These are phyloP conservation scores for Calonectria crousiana DNA, from an alignment of 2,329 filamentous ascomycete genomes.

Conservation along the genomic window DNA sequence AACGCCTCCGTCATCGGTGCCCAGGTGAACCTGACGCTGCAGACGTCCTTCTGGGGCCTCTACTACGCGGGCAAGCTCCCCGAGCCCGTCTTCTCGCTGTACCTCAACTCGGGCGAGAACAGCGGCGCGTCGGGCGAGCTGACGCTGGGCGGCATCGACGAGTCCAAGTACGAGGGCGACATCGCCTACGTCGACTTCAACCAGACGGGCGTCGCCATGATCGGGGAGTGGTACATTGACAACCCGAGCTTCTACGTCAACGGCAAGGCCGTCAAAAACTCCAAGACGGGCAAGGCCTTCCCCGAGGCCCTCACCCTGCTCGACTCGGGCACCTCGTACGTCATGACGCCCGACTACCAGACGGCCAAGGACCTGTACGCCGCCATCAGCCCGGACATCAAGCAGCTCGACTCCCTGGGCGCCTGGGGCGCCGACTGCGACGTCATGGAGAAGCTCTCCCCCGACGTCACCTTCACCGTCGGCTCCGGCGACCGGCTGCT, in stretches of 20 bases:
- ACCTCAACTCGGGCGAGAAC: conserved; percentile 35
- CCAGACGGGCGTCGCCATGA: conserved; percentile 25
- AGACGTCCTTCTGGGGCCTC: conserved; percentile 46
- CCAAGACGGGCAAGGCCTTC: conserved; percentile 27
- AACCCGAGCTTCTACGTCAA: conserved; percentile 43
- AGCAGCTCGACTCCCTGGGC: conserved; percentile 45
- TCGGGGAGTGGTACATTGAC: conserved; percentile 43
- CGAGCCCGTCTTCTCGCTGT: conserved; percentile 45
- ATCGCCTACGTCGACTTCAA: conserved; percentile 44
- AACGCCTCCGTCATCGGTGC: conserved; percentile 27
- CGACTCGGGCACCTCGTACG: conserved; percentile 48
- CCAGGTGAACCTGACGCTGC: conserved; percentile 18
- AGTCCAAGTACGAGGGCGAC: conserved; percentile 43
- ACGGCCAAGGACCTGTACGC: conserved; percentile 47
- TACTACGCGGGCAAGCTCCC: conserved; percentile 41
- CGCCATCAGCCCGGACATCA: conserved; percentile 46
- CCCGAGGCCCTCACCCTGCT: conserved; percentile 41
- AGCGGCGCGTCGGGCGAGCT: conserved; percentile 40
- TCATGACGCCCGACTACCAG: conserved; percentile 46
- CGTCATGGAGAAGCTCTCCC: conserved; percentile 41
- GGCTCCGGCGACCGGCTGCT: conserved; percentile 36
- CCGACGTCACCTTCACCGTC: conserved; percentile 47
- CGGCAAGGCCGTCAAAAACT: conserved; percentile 29
- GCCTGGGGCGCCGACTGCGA: conserved; percentile 51
- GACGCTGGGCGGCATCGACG: conserved; percentile 50